These are phyloP conservation scores for Suhomyces vadensis DNA, from an alignment of 805 yeast species.

Conservation along the genomic window DNA sequence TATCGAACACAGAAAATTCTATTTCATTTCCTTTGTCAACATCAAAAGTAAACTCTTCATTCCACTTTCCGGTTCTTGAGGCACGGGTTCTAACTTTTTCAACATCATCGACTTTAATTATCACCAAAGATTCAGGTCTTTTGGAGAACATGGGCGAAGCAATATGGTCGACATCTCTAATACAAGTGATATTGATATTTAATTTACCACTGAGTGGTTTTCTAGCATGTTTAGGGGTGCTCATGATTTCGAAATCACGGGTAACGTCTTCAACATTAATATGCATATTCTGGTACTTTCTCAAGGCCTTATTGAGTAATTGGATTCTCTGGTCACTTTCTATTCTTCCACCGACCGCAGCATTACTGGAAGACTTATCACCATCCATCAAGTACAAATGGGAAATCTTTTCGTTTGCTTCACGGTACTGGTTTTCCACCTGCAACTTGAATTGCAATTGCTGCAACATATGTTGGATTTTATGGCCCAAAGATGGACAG, in stretches of 20 bases:
- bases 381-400: conserved; percentile 88
- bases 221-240: conserved; percentile 72
- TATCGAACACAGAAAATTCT: conserved; percentile 85
- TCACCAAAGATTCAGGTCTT: conserved; percentile 75
- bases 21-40: conserved; percentile 92
- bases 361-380: conserved; percentile 78
- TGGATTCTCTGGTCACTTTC: conserved; percentile 87
- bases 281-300: conserved; percentile 87
- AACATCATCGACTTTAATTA: conserved; percentile 86
- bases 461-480: conserved; percentile 93
- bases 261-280: conserved; percentile 65
- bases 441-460: conserved; percentile 91
- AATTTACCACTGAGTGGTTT: conserved; percentile 83
- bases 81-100: conserved; percentile 74
- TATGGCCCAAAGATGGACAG: conserved; percentile 91
- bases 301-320: conserved; percentile 77
- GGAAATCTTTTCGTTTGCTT: conserved; percentile 87
- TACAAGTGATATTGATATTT: conserved; percentile 68
- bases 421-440: conserved; percentile 90
- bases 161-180: conserved; percentile 90
- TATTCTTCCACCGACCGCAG: conserved; percentile 82
- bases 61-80: conserved; percentile 77
- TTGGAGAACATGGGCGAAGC: conserved; percentile 78
- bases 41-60: conserved; percentile 75
- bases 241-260: conserved; percentile 63